phyloP scores from a whole-genome alignment of 2,329 filamentous ascomycete genomes.

The Cladosporium sp. region DNA sequence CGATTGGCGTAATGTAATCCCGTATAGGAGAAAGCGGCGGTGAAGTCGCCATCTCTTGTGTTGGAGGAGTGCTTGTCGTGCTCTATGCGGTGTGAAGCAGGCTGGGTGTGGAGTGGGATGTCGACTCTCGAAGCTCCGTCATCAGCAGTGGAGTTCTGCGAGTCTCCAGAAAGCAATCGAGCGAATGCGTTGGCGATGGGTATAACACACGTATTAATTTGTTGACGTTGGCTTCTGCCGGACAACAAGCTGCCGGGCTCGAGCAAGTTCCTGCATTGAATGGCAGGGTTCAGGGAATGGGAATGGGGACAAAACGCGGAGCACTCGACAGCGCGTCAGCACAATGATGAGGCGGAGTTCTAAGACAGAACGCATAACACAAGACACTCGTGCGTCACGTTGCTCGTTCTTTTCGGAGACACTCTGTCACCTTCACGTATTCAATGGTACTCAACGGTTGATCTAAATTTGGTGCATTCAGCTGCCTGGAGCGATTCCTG shows the following conservation, averaged over 20 bases:
- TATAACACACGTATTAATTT: neutral
- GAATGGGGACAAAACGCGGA: neutral
- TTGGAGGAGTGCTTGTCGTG: neutral
- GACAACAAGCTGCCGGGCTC: neutral
- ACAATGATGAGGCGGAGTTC: neutral
- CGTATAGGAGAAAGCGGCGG: slow-evolving; percentile 41
- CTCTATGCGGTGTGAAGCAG: neutral
- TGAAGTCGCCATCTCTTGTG: slow-evolving; percentile 31
- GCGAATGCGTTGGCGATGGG: neutral
- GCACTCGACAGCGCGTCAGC: neutral
- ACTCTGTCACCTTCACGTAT: neutral
- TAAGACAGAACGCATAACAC: neutral
- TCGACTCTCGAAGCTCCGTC: neutral
- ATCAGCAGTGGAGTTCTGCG: neutral
- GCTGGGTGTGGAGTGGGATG: neutral
- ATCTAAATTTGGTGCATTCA: no score
- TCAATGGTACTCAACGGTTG: neutral
- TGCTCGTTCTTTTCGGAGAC: neutral
- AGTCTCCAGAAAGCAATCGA: neutral
- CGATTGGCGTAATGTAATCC: slow-evolving; percentile 40
- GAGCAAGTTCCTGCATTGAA: neutral
- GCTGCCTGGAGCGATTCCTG: no score
- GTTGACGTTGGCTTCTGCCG: neutral
- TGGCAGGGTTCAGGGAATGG: slow-evolving; percentile 2
- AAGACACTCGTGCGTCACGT: neutral